Percentiles rank a stretch among this genome's conserved stretches.
Evolutionary conservation across 345 rosid genomes (phyloP).

Genomic region (Ricinus communis): DNA sequence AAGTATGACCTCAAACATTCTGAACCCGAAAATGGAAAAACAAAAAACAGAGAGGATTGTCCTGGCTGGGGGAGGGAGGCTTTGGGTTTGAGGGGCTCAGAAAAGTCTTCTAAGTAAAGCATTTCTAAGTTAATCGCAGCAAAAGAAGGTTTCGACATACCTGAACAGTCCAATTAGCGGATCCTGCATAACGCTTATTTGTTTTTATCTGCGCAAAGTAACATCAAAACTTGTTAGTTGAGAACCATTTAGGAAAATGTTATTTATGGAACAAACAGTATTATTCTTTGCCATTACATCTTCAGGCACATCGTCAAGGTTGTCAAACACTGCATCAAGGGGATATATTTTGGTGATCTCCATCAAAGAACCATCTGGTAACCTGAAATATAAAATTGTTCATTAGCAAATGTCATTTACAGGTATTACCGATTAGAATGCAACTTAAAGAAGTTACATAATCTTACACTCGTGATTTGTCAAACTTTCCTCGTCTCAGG

Average conservation of each 20-base stretch:
- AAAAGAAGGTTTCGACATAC: conserved; percentile 32
- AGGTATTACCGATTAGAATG: background rate
- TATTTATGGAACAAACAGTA: background rate
- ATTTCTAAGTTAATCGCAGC: background rate
- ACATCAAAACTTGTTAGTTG: conserved; percentile 4
- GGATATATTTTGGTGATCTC: conserved; percentile 90
- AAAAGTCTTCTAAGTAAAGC: background rate
- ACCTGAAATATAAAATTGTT: conserved; percentile 39
- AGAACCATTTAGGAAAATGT: conserved; percentile 8
- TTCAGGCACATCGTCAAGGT: conserved; percentile 81
- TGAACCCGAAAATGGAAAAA: background rate
- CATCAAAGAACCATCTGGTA: conserved; percentile 93
- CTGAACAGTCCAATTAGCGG: conserved; percentile 93
- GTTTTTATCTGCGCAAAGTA: conserved; percentile 60
- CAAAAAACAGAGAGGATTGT: background rate
- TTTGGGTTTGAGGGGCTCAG: no score
- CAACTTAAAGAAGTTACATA: conserved; percentile 13
- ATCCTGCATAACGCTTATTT: conserved; percentile 92
- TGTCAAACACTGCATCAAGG: conserved; percentile 88
- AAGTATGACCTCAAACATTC: no score
- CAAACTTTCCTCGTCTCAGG: conserved; percentile 91
- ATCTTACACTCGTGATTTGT: conserved; percentile 87
- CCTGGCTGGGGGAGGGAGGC: no score
- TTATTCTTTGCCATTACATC: conserved; percentile 56
- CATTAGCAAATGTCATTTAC: conserved; percentile 17